Evolutionary conservation across 2,329 filamentous ascomycete genomes (phyloP).

Genomic region (Pseudogymnoascus sp.): DNA sequence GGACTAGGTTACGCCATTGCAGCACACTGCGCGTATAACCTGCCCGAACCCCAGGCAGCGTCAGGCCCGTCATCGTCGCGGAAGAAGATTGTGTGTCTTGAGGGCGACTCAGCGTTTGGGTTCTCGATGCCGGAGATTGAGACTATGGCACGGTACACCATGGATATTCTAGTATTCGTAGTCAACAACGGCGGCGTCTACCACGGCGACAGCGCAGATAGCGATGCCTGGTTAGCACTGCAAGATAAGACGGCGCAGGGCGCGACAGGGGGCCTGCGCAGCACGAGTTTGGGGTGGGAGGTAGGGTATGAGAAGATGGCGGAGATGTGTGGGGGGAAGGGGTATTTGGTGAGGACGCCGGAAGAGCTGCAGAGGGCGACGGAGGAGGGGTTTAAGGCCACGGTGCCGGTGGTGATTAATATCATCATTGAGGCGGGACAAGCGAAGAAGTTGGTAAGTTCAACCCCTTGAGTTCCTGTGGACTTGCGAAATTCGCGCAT

Average conservation of each 20-base stretch:
- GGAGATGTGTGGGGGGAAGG: conserved; percentile 45
- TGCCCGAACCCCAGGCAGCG: conserved; percentile 30
- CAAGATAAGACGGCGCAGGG: conserved; percentile 32
- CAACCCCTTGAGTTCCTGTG: not conserved
- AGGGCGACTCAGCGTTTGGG: conserved; percentile 49
- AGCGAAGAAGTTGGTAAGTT: conserved; percentile 32
- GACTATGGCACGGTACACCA: conserved; percentile 46
- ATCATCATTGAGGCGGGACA: conserved; percentile 45
- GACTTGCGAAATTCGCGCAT: not conserved
- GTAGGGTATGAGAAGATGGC: conserved; percentile 48
- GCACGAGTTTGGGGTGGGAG: conserved; percentile 45
- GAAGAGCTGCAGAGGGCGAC: conserved; percentile 44
- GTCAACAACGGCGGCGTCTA: conserved; percentile 48
- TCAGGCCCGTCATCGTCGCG: conserved; percentile 21
- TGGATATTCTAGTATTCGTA: conserved; percentile 47
- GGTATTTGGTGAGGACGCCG: conserved; percentile 43
- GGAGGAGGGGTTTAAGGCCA: conserved; percentile 40
- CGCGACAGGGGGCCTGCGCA: conserved; percentile 33
- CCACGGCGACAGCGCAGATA: conserved; percentile 34
- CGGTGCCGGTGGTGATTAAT: conserved; percentile 44
- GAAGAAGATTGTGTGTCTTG: conserved; percentile 49
- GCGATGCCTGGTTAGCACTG: conserved; percentile 37
- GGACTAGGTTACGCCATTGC: conserved; percentile 50
- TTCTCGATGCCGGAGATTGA: conserved; percentile 49
- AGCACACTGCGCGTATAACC: conserved; percentile 47